phyloP scores from a whole-genome alignment of 208 protist genomes.

The Leishmania arabica region DNA sequence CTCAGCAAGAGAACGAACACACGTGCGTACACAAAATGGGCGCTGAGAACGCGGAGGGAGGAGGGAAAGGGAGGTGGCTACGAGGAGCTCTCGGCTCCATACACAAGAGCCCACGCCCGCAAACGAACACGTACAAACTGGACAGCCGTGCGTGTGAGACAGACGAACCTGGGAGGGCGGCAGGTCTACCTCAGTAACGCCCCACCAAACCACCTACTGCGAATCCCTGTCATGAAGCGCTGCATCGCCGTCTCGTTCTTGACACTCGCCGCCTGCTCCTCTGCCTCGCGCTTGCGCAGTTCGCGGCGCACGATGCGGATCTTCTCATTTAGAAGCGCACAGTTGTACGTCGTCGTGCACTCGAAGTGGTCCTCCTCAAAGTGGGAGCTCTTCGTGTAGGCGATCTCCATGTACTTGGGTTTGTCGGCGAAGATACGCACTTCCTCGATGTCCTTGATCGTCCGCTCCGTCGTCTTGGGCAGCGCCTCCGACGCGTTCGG shows the following conservation, averaged over 20 bases:
- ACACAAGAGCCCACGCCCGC: not conserved
- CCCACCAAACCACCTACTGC: constrained; percentile 36
- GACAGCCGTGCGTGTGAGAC: not conserved
- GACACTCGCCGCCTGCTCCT: constrained; percentile 35
- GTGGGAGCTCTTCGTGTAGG: constrained; percentile 65
- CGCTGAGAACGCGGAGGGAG: not conserved
- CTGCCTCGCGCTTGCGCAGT: constrained; percentile 65
- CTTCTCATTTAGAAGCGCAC: constrained; percentile 85
- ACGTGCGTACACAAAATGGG: not conserved
- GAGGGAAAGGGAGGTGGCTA: not conserved
- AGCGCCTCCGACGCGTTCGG: constrained; percentile 52
- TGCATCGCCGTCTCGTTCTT: constrained; percentile 36
- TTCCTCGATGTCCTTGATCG: constrained; percentile 81
- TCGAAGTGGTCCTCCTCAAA: constrained; percentile 82
- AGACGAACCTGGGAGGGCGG: not conserved
- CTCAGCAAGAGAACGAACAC: not conserved
- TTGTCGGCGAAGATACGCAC: constrained; percentile 62
- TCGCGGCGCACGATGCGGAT: constrained; percentile 71
- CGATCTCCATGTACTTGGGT: constrained; percentile 86
- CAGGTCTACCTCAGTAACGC: not conserved
- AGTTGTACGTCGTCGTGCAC: constrained; percentile 85
- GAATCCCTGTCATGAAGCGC: constrained; percentile 34
- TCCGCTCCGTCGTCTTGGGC: constrained; percentile 62
- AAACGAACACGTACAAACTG: not conserved
- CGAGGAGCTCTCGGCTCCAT: not conserved